Conservation (phyloP, 176 grass and related monocot species). For the Rhipidocladum racemiflorum region DNA sequence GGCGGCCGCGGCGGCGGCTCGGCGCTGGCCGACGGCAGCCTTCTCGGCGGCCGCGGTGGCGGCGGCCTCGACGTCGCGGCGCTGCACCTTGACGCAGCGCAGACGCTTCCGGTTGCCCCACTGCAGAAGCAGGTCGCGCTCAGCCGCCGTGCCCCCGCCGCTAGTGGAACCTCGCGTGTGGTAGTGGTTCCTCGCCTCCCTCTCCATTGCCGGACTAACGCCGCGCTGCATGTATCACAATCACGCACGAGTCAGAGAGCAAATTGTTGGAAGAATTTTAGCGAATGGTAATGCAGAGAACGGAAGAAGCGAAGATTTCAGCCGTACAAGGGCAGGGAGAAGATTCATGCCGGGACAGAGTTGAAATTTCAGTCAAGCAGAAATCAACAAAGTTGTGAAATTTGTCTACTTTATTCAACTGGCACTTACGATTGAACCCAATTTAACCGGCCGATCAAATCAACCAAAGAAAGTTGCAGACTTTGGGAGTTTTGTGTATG, state of each 20-base stretch:
- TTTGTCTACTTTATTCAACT: background rate
- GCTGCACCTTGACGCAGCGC: constrained; percentile 80
- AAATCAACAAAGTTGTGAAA: background rate
- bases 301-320: background rate
- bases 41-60: constrained; percentile 48
- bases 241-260: background rate
- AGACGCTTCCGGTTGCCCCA: constrained; percentile 88
- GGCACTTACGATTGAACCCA: constrained; percentile 3
- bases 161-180: constrained; percentile 66
- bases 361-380: background rate
- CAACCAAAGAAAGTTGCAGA: background rate
- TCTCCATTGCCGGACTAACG: constrained; percentile 51
- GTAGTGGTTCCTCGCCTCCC: constrained; percentile 76
- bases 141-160: constrained; percentile 35
- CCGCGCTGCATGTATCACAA: background rate
- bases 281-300: background rate
- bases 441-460: constrained; percentile 19
- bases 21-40: constrained; percentile 55
- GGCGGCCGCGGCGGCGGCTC: constrained; percentile 28
- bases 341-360: background rate
- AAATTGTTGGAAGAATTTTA: background rate
- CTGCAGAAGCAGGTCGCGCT: constrained; percentile 75
- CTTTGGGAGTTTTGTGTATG: background rate
- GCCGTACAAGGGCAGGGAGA: background rate
- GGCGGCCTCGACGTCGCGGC: constrained; percentile 54